phyloP scores from a whole-genome alignment of 164 flowering plant genomes.

The Magnolia changhungtana region DNA sequence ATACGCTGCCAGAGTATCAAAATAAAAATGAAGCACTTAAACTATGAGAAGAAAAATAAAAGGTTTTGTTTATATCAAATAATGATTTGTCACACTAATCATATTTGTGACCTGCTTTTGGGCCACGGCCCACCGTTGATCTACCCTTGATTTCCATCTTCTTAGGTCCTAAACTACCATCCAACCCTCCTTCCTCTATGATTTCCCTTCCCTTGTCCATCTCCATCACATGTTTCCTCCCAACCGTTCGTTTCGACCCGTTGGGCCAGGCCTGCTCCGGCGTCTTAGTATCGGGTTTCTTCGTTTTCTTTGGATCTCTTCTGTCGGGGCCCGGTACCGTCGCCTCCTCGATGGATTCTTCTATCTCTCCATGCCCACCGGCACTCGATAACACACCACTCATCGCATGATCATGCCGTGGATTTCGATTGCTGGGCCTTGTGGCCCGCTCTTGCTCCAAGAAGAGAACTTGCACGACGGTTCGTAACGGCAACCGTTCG shows the following conservation, averaged over 20 bases:
- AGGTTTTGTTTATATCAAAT: too few relatives aligned
- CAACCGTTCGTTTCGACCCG: slow-evolving; percentile 15
- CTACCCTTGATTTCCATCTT: slow-evolving; percentile 20
- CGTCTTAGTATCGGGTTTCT: slow-evolving; percentile 14
- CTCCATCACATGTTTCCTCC: slow-evolving; percentile 18
- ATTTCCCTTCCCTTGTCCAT: slow-evolving; percentile 1
- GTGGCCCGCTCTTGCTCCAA: slow-evolving; percentile 61
- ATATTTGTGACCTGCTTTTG: slow-evolving; percentile 23
- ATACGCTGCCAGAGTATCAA: too few relatives aligned
- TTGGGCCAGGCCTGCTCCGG: not conserved
- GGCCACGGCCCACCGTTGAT: slow-evolving; percentile 13
- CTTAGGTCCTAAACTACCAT: slow-evolving; percentile 21
- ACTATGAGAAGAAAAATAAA: too few relatives aligned
- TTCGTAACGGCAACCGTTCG: slow-evolving; percentile 77
- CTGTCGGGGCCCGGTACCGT: not conserved
- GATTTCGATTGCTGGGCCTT: slow-evolving; percentile 15
- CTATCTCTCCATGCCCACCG: slow-evolving; percentile 15
- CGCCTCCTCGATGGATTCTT: not conserved
- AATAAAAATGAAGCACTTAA: too few relatives aligned
- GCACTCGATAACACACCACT: slow-evolving; percentile 3
- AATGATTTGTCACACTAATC: not conserved
- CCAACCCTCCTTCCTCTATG: slow-evolving; percentile 22
- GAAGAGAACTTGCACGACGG: slow-evolving; percentile 87
- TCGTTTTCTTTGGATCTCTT: slow-evolving; percentile 8
- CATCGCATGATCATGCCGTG: not conserved